Conservation (phyloP, 805 yeast species). For the Cyberlindnera euphorbiiphila region DNA sequence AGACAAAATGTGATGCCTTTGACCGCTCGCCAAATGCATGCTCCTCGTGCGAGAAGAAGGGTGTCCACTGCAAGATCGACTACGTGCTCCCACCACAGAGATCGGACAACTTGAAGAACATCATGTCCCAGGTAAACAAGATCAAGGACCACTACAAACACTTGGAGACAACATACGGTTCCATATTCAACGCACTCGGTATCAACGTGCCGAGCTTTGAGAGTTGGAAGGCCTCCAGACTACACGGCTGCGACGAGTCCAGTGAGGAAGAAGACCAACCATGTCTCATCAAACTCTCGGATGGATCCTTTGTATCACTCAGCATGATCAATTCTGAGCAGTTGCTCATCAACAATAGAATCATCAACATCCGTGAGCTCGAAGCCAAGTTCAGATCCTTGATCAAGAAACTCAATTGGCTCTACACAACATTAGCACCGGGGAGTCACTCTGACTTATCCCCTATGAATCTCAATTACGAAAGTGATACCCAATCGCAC, state of each 20-base stretch:
- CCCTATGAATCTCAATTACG: conserved; percentile 8
- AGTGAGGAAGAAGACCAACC: conserved; percentile 3
- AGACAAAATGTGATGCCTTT: conserved; percentile 60
- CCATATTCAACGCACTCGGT: conserved; percentile 12
- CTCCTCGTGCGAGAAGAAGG: conserved; percentile 49
- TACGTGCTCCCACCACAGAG: conserved; percentile 48
- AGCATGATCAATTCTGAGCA: conserved; percentile 7
- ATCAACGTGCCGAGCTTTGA: conserved; percentile 19
- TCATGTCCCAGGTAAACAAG: conserved; percentile 18
- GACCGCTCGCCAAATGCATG: conserved; percentile 53
- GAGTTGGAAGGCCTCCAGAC: conserved; percentile 14
- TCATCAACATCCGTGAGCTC: conserved; percentile 15
- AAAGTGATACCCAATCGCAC: conserved; percentile 12
- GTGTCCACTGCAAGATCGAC: conserved; percentile 51
- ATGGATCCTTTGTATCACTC: conserved; percentile 12
- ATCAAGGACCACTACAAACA: conserved; percentile 13
- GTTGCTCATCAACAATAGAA: conserved; percentile 14
- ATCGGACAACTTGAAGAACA: conserved; percentile 26
- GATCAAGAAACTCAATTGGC: conserved; percentile 7
- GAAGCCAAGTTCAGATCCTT: conserved; percentile 11
- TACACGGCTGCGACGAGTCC: not conserved
- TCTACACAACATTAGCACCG: conserved; percentile 7
- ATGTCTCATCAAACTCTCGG: conserved; percentile 12
- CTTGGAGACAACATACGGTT: conserved; percentile 14
- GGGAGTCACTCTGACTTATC: too few species aligned